Evolutionary conservation across 305 asterid genomes (phyloP).

Genomic region (Fraxinus baroniana): DNA sequence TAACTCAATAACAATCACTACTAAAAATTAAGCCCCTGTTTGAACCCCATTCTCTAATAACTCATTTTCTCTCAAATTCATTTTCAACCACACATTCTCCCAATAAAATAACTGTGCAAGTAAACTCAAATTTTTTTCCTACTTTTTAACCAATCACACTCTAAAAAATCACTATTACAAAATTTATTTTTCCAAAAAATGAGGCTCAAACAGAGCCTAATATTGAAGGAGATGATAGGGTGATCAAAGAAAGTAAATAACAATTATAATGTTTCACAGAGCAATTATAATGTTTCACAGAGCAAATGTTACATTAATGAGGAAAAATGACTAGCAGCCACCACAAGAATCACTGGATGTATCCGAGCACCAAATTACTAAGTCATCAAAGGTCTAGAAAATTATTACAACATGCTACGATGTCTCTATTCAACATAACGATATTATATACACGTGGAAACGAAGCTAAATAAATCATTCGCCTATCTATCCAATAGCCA

Average conservation of each 20-base stretch:
- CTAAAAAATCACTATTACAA: neutral
- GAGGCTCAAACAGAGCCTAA: neutral
- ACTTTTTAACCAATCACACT: neutral
- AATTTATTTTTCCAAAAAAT: neutral
- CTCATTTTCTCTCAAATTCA: neutral
- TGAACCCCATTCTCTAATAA: too few species aligned
- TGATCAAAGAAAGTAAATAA: neutral
- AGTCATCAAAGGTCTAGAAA: neutral
- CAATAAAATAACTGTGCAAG: neutral
- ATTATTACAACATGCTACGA: neutral
- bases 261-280: neutral
- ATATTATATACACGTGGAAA: neutral
- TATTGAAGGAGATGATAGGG: neutral
- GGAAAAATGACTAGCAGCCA: neutral
- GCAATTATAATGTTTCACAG: neutral
- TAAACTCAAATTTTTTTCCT: neutral
- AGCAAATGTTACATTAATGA: neutral
- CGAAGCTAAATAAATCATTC: constrained; percentile 12
- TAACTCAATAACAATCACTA: neutral
- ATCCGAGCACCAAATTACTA: neutral
- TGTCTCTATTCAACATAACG: neutral
- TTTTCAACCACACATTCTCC: neutral
- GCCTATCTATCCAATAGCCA: neutral
- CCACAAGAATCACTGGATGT: neutral
- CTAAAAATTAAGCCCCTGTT: neutral